These are phyloP conservation scores for Colletotrichum sp. DNA, from an alignment of 2,329 filamentous ascomycete genomes.

Conservation along the genomic window DNA sequence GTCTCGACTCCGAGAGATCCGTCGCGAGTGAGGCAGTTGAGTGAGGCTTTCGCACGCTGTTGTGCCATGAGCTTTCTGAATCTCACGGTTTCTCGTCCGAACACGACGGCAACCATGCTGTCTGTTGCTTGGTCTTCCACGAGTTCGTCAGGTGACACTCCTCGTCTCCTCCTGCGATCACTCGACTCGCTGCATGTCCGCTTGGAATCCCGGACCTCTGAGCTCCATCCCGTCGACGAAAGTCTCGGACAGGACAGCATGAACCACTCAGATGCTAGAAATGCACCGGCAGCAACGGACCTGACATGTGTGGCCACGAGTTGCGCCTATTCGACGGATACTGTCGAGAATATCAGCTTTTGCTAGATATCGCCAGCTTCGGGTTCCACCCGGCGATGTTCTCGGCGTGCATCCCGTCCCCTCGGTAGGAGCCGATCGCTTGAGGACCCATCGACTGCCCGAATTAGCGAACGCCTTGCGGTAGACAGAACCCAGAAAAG, in stretches of 20 bases:
- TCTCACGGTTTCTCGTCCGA: background rate
- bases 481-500: background rate
- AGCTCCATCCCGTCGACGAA: background rate
- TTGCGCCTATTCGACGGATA: background rate
- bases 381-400: background rate
- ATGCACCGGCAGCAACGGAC: background rate
- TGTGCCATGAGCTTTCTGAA: background rate
- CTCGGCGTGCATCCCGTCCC: background rate
- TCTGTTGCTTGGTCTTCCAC: background rate
- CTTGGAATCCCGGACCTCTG: background rate
- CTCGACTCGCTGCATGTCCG: background rate
- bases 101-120: background rate
- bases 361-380: background rate
- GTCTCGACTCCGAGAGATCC: background rate
- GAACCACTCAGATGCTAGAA: background rate
- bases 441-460: background rate
- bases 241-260: constrained; percentile 8
- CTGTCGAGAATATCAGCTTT: background rate
- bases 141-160: background rate
- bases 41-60: background rate
- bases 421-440: background rate
- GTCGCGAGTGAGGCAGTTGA: background rate
- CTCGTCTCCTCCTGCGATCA: background rate
- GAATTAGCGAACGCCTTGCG: background rate
- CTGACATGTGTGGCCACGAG: background rate